These are phyloP conservation scores for Prunus dulcis DNA, from an alignment of 306 rosid species.

Conservation along the genomic window DNA sequence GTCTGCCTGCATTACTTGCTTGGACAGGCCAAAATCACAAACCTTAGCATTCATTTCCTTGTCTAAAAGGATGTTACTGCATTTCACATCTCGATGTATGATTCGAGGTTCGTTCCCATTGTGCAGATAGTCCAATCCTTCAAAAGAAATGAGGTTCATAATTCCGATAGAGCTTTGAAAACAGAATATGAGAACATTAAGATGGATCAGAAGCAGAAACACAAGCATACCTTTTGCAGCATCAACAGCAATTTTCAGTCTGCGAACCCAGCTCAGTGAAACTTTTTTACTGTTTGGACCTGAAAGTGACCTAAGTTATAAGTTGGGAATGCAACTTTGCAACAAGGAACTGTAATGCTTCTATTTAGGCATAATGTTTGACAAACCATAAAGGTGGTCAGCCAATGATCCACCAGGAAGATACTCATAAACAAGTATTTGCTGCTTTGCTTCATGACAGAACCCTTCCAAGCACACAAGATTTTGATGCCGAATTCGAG, in stretches of 20 bases:
- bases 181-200: neutral
- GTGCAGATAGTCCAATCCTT: slow-evolving; percentile 92
- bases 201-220: neutral
- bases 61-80: slow-evolving; percentile 87
- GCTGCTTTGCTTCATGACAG: slow-evolving; percentile 84
- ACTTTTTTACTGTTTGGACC: slow-evolving; percentile 54
- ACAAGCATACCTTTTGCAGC: slow-evolving; percentile 77
- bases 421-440: slow-evolving; percentile 88
- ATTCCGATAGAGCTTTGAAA: neutral
- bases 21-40: slow-evolving; percentile 91
- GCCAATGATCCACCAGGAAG: slow-evolving; percentile 91
- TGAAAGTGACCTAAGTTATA: slow-evolving; percentile 23
- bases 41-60: slow-evolving; percentile 86
- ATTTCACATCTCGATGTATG: slow-evolving; percentile 92
- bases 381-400: slow-evolving; percentile 79
- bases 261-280: slow-evolving; percentile 82
- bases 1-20: slow-evolving; percentile 65
- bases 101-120: slow-evolving; percentile 89
- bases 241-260: slow-evolving; percentile 93
- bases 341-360: neutral
- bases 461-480: slow-evolving; percentile 92
- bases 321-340: neutral
- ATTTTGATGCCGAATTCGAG: slow-evolving; percentile 79
- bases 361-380: neutral
- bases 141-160: slow-evolving; percentile 10